Evolutionary conservation across 305 asterid genomes (phyloP).

Genomic region (Fraxinus ornus): DNA sequence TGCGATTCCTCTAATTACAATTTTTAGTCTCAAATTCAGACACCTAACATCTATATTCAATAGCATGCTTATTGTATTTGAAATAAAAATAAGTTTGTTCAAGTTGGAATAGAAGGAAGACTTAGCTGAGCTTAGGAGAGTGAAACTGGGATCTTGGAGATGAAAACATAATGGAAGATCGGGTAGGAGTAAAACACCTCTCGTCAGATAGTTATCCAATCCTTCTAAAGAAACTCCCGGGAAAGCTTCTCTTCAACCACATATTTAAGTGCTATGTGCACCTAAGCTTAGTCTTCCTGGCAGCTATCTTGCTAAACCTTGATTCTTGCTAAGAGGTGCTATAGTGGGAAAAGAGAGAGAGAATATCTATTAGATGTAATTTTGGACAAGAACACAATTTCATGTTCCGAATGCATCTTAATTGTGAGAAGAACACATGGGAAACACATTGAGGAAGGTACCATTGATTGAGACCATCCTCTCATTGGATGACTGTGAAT

Average conservation of each 20-base stretch:
- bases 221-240: neutral
- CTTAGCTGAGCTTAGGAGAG: constrained; percentile 5
- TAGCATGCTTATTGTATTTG: neutral
- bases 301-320: neutral
- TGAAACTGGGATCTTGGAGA: constrained; percentile 5
- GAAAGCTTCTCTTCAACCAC: neutral
- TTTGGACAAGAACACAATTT: neutral
- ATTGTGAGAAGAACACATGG: neutral
- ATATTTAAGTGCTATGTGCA: neutral
- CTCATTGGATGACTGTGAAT: neutral
- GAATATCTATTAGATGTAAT: neutral
- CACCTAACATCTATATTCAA: neutral
- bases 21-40: neutral
- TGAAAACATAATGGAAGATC: neutral
- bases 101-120: neutral
- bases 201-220: too few relatives aligned
- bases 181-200: neutral
- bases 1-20: neutral
- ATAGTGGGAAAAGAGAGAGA: neutral
- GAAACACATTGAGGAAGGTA: neutral
- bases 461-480: neutral
- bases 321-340: neutral
- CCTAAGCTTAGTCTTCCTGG: neutral
- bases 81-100: neutral
- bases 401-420: neutral